Conservation (phyloP, 2,329 filamentous ascomycete species). For the Ophiosphaerella korrae region DNA sequence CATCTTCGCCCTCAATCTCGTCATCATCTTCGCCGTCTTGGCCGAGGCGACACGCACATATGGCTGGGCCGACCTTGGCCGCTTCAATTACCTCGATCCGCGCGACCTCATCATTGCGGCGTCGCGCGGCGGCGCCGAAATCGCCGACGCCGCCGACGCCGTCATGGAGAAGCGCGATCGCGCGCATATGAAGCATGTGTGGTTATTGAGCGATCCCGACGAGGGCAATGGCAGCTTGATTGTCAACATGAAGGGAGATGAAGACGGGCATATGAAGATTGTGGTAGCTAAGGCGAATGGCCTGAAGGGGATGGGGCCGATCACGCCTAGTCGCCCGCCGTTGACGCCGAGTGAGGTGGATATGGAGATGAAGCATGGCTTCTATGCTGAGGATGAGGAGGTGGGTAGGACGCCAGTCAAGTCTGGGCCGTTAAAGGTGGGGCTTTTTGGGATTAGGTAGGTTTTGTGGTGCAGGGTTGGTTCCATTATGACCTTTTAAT, state of each 20-base stretch:
- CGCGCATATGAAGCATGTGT: slow-evolving; percentile 23
- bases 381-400: slow-evolving; percentile 3
- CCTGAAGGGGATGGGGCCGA: background rate
- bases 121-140: slow-evolving; percentile 21
- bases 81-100: slow-evolving; percentile 39
- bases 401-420: slow-evolving; percentile 1
- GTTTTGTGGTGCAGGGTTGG: too few species aligned
- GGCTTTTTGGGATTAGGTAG: slow-evolving; percentile 8
- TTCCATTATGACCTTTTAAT: too few species aligned
- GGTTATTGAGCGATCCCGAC: slow-evolving; percentile 31
- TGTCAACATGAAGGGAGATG: slow-evolving; percentile 25
- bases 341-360: slow-evolving; percentile 7
- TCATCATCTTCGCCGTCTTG: slow-evolving; percentile 30
- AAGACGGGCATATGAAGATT: slow-evolving; percentile 26
- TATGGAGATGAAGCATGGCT: slow-evolving; percentile 4
- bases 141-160: slow-evolving; percentile 26
- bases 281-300: slow-evolving; percentile 10
- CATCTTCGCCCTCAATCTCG: slow-evolving; percentile 32
- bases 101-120: slow-evolving; percentile 36
- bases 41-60: slow-evolving; percentile 28
- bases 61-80: slow-evolving; percentile 27
- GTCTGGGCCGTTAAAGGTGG: slow-evolving; percentile 6
- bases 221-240: slow-evolving; percentile 29
- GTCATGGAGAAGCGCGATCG: slow-evolving; percentile 15
- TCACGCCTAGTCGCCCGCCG: background rate